Evolutionary conservation across 2,329 filamentous ascomycete species (phyloP), one percentile per base, ranked within the genome.

Genomic region (Neopestalotiopsis sp.): DNA sequence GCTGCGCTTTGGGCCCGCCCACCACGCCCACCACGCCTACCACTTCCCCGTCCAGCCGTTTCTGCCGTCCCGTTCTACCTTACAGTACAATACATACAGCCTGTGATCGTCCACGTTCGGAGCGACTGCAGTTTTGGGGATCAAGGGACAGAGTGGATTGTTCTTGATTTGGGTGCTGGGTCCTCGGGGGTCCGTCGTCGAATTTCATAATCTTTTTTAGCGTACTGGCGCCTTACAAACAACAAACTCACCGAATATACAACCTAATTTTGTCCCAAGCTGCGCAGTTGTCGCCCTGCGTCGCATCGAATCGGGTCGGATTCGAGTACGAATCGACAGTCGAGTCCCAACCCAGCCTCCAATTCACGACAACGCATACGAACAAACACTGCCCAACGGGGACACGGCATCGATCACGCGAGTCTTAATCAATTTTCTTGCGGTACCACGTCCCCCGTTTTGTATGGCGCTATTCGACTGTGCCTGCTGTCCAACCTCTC

Each of bases 391-490:
- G n/a, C n/a, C 45, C 45, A 53, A 53, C 6, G 20, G 45, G 14
- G 45, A 53, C 45, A 20, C 45, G 45, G 45, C 45, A 53, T 53
- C 45, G 17, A 53, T 53, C 45, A 53, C 45, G n/a, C 45, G 45
- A 53, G 45, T 53, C 45, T 53, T 17, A 53, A n/a, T 7, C 17
- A 9, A n/a, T 53, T n/a, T 17, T 24, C n/a, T 53, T 53, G 45
- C 45, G 45, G 45, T 53, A n/a, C n/a, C 45, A 53, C 45, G 45
- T 20, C 45, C n/a, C 17, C 45, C 45, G 45, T 53, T 49, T 57
- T 66, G 64, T 49, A 66, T 66, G 64, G 64, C 64, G 64, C 45
- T 30, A 38, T 58, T 66, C 28, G 30, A 42, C 32, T 56, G 62
- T 20, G n/a, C 20, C 64, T 66, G 64, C 49, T 32, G 64, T 58